These are phyloP conservation scores for Phyllachora maydis DNA, from an alignment of 2,329 filamentous ascomycete genomes.

Conservation along the genomic window DNA sequence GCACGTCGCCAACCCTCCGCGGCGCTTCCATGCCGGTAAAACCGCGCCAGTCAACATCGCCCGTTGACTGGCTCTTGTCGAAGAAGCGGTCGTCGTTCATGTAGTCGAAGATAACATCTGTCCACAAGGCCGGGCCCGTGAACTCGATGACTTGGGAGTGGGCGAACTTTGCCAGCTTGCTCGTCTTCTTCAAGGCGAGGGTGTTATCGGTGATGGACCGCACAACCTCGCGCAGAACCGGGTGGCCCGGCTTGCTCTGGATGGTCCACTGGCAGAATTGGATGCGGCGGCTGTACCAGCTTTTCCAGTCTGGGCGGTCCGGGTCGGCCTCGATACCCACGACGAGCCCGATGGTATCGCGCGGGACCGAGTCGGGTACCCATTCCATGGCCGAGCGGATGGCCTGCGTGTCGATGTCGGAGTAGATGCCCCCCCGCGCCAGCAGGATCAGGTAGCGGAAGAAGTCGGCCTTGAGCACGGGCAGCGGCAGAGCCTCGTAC, in stretches of 20 bases:
- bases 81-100: conserved; percentile 87
- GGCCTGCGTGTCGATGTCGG: conserved; percentile 79
- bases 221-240: conserved; percentile 73
- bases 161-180: conserved; percentile 35
- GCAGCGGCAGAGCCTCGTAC: conserved; percentile 50
- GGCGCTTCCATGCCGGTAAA: conserved; percentile 73
- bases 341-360: conserved; percentile 62
- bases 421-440: conserved; percentile 49
- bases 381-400: conserved; percentile 70
- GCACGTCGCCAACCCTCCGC: conserved; percentile 81
- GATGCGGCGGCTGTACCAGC: conserved; percentile 92
- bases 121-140: conserved; percentile 89
- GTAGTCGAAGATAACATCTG: conserved; percentile 76
- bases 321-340: conserved; percentile 94
- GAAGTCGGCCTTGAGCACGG: conserved; percentile 62
- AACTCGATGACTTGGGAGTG: conserved; percentile 76
- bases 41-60: conserved; percentile 64
- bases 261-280: conserved; percentile 99
- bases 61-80: conserved; percentile 48
- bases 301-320: conserved; percentile 73
- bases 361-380: conserved; percentile 62
- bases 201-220: conserved; percentile 70
- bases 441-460: conserved; percentile 53
- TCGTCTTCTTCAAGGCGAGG: conserved; percentile 47
- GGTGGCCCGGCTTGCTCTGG: conserved; percentile 85